Evolutionary conservation across 1,284 basidiomycete genomes (phyloP).

Genomic region (Boletus semigastroideus): DNA sequence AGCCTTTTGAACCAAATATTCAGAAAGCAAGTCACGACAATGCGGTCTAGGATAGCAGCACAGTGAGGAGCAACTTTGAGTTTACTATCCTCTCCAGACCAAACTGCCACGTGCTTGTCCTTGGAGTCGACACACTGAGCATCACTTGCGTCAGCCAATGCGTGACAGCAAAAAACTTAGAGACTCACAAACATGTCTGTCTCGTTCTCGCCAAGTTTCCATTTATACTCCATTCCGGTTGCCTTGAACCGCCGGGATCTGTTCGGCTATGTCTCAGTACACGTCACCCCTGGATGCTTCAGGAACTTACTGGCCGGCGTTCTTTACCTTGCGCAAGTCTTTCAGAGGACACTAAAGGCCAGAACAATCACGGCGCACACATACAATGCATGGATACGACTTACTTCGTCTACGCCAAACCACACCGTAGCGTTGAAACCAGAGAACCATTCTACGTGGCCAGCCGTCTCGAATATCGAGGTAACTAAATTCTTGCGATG

Average conservation of each 20-base stretch:
- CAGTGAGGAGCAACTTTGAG: slow-evolving; percentile 42
- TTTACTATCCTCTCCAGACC: slow-evolving; percentile 41
- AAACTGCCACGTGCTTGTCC: slow-evolving; percentile 49
- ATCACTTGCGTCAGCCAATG: neutral
- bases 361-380: neutral
- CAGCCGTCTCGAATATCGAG: slow-evolving; percentile 48
- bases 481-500: slow-evolving; percentile 48
- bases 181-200: slow-evolving; percentile 47
- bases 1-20: slow-evolving; percentile 51
- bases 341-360: slow-evolving; percentile 41
- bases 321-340: slow-evolving; percentile 52
- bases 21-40: slow-evolving; percentile 56
- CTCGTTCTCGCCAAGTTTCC: slow-evolving; percentile 51
- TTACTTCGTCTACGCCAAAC: slow-evolving; percentile 52
- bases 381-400: slow-evolving; percentile 1
- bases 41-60: slow-evolving; percentile 47
- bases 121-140: slow-evolving; percentile 51
- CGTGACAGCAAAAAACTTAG: neutral
- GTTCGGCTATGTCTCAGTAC: slow-evolving; percentile 5
- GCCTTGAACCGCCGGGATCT: slow-evolving; percentile 59
- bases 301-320: slow-evolving; percentile 47
- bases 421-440: slow-evolving; percentile 44
- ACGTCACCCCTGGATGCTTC: neutral
- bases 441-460: slow-evolving; percentile 52
- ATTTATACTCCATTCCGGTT: slow-evolving; percentile 53